Evolutionary conservation across 1,284 basidiomycete species (phyloP).

Genomic region (Xerocomus minutiporus): DNA sequence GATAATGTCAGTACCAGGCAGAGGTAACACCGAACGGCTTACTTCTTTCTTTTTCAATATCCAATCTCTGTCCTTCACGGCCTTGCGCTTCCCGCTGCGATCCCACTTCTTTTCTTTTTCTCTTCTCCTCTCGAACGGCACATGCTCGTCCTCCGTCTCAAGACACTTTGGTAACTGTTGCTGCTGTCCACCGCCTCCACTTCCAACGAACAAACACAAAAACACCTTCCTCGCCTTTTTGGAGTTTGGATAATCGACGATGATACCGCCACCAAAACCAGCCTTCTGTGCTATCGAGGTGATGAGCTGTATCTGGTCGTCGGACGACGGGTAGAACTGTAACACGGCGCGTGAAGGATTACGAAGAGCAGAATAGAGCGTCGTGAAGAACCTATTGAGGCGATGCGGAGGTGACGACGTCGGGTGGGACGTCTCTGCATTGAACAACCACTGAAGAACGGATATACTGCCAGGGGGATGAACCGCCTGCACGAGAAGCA

Average conservation of each 20-base stretch:
- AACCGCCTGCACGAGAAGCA: background rate
- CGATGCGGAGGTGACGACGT: conserved; percentile 91
- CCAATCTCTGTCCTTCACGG: conserved; percentile 70
- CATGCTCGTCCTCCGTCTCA: conserved; percentile 59
- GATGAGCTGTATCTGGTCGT: conserved; percentile 94
- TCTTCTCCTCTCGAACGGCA: conserved; percentile 64
- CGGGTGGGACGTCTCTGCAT: conserved; percentile 90
- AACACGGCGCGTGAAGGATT: conserved; percentile 93
- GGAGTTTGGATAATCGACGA: conserved; percentile 96
- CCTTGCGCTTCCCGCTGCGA: conserved; percentile 61
- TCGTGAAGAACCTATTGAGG: conserved; percentile 92
- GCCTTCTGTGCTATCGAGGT: conserved; percentile 91
- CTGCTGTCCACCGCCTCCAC: conserved; percentile 56
- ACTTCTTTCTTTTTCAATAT: conserved; percentile 84
- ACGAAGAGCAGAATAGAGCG: conserved; percentile 86
- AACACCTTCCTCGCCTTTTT: conserved; percentile 93
- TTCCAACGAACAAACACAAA: conserved; percentile 82
- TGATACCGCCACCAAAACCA: conserved; percentile 94
- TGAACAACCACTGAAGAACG: conserved; percentile 97
- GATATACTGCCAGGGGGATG: conserved; percentile 66
- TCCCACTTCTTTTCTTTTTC: conserved; percentile 53
- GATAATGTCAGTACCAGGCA: conserved; percentile 3
- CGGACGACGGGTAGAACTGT: conserved; percentile 93
- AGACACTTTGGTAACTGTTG: conserved; percentile 69
- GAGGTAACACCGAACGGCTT: conserved; percentile 12